phyloP scores from a whole-genome alignment of 352 stramenopile species.

The Blastocystis sp. region DNA sequence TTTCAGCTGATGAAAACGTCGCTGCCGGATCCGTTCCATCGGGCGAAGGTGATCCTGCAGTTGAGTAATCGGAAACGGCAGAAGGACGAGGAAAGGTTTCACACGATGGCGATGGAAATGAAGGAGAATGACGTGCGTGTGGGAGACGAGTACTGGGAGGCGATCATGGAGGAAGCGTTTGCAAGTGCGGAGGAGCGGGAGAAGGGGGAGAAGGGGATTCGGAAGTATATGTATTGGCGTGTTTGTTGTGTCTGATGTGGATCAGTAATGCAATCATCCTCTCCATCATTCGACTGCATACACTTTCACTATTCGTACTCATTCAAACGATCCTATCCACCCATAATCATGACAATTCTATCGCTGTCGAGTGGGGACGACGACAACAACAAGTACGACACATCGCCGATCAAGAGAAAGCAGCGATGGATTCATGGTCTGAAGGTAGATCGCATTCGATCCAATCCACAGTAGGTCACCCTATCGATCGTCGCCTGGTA shows the following conservation, averaged over 20 bases:
- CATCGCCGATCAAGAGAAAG: not conserved
- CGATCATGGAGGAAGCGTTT: not conserved
- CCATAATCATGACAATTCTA: not conserved
- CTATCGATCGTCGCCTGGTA: not conserved
- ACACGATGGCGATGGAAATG: not conserved
- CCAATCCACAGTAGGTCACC: not conserved
- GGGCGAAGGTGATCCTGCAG: not conserved
- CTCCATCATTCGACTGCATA: too few species aligned
- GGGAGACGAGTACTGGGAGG: not conserved
- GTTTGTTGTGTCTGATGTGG: too few species aligned
- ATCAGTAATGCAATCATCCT: too few species aligned
- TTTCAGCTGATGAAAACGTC: not conserved
- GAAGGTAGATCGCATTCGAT: not conserved
- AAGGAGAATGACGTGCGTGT: not conserved
- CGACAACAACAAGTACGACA: not conserved
- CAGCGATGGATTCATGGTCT: not conserved
- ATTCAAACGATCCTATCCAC: too few species aligned
- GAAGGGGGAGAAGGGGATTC: not conserved
- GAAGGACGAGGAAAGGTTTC: not conserved
- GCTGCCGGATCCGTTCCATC: not conserved
- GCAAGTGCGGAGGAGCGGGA: not conserved
- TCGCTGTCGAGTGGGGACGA: not conserved
- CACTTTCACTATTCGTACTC: too few species aligned
- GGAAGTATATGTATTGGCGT: not conserved
- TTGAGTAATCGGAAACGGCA: not conserved